phyloP scores from a whole-genome alignment of 2,329 filamentous ascomycete species.

The Aspergillus fructus region DNA sequence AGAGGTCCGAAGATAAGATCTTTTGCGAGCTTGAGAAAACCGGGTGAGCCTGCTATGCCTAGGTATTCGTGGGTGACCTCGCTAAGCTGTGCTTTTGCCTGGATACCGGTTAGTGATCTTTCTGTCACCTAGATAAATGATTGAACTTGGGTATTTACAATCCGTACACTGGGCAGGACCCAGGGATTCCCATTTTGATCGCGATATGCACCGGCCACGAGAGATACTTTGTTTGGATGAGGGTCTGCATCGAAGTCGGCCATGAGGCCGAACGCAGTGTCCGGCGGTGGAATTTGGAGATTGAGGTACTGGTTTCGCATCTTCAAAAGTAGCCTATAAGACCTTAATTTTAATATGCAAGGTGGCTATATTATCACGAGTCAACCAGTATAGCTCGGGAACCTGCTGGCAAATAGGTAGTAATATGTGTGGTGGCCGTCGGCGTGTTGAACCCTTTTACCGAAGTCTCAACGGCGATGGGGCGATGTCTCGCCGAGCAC shows the following conservation, averaged over 20 bases:
- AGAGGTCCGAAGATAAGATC: slow-evolving; percentile 68
- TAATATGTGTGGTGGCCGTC: too few species aligned
- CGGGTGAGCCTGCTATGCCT: slow-evolving; percentile 80
- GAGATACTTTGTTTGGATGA: slow-evolving; percentile 73
- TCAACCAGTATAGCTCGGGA: too few species aligned
- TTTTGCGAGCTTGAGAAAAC: slow-evolving; percentile 81
- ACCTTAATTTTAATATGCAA: too few species aligned
- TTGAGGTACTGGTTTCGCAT: too few species aligned
- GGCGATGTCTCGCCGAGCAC: too few species aligned
- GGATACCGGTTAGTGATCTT: too few species aligned
- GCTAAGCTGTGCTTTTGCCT: too few species aligned
- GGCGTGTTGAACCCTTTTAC: too few species aligned
- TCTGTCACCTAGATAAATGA: accelerated
- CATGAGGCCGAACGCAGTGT: not conserved
- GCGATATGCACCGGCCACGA: slow-evolving; percentile 87
- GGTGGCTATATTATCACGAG: too few species aligned
- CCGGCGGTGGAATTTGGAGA: not conserved
- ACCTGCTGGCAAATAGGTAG: too few species aligned
- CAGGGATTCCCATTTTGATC: slow-evolving; percentile 91
- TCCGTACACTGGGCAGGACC: slow-evolving; percentile 88
- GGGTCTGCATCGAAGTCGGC: not conserved
- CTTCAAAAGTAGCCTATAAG: too few species aligned
- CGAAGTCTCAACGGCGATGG: too few species aligned
- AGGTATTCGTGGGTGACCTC: slow-evolving; percentile 77
- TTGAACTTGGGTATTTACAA: slow-evolving; percentile 58